Evolutionary conservation across 805 yeast genomes (phyloP), one percentile per base, ranked within the genome.

Genomic region (Kluyveromyces starmeri): DNA sequence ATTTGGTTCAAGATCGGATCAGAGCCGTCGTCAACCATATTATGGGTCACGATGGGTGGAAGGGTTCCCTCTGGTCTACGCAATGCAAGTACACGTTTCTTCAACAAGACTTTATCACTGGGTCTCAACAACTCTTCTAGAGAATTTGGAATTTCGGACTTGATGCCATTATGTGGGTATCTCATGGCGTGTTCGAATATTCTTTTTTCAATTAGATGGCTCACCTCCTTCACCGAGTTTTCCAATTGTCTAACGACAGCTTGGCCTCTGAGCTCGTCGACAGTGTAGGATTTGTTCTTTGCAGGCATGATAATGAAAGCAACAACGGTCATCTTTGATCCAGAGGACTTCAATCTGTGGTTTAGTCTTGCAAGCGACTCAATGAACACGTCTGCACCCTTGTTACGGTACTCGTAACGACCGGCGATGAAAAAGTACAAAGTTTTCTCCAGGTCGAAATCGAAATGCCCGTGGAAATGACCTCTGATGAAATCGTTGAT

Each of bases 281-380:
- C 94, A 2, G 97, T 92, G 61, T 85, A 89, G 0, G 96, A 88
- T 50, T 83, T 79, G 37, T 94, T 88, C 34, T 78, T 75, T 12
- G 96, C 97, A 3, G 98, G 98, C 97, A 92, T 92, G 60, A 89
- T 89, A 51, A 89, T 85, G 55, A 89, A 89, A 8, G 97, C 97
- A 28, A 89, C 96, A 14, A 89, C 92, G 0, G 97, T 89, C 69
- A 79, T 82, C 48, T 81, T 83, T 5, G 95, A 82, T 27, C 84
- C 84, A 4, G 75, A 61, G 38, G 75, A 78, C 64, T 92, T 85
- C 53, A 89, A 73, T 40, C 78, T 71, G 59, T 89, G 89, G 62
- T 89, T 89, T 53, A 89, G 71, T 46, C 98, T 71, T 1, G 97
- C 97, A 40, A 89, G 70, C 2, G 95, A 69, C 62, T 89, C 98